A percentile compares a stretch with the other conserved stretches of the same genome.
These are phyloP conservation scores for Cystobasidiaceae sp. DNA, from an alignment of 1,284 basidiomycete genomes.

Conservation along the genomic window DNA sequence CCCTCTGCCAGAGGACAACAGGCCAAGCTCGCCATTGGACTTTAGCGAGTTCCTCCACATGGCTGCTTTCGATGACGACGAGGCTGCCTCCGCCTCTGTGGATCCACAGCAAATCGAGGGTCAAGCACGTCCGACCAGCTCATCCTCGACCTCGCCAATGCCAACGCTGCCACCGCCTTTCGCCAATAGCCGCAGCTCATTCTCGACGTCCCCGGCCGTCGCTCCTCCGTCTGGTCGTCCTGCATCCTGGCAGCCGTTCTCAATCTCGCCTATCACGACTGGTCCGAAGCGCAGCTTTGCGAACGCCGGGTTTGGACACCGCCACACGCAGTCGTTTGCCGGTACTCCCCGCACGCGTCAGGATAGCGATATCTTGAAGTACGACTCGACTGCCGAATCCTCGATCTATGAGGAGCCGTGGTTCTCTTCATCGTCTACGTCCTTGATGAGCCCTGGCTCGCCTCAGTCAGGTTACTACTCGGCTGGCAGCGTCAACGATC, in stretches of 20 bases:
- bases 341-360: too few relatives aligned
- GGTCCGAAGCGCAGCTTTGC: too few relatives aligned
- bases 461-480: conserved; percentile 15
- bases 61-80: conserved; percentile 3
- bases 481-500: conserved; percentile 1
- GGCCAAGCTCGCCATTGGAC: background rate
- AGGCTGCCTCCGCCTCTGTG: background rate
- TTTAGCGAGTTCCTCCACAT: conserved; percentile 1
- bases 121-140: background rate
- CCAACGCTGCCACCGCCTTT: too few relatives aligned
- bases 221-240: too few relatives aligned
- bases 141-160: too few relatives aligned
- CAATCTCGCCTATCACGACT: too few relatives aligned
- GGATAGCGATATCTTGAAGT: background rate
- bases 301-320: too few relatives aligned
- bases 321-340: too few relatives aligned
- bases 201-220: too few relatives aligned
- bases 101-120: too few relatives aligned
- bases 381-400: conserved; percentile 12
- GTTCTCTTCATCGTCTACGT: conserved; percentile 19
- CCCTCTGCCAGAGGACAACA: background rate
- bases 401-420: conserved; percentile 11
- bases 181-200: too few relatives aligned
- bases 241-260: too few relatives aligned
- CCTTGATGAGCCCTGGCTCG: conserved; percentile 5